Evolutionary conservation across 768 basidiomycete species (phyloP), one percentile per base, ranked within the genome.

Genomic region (Kwoniella heveanensis): DNA sequence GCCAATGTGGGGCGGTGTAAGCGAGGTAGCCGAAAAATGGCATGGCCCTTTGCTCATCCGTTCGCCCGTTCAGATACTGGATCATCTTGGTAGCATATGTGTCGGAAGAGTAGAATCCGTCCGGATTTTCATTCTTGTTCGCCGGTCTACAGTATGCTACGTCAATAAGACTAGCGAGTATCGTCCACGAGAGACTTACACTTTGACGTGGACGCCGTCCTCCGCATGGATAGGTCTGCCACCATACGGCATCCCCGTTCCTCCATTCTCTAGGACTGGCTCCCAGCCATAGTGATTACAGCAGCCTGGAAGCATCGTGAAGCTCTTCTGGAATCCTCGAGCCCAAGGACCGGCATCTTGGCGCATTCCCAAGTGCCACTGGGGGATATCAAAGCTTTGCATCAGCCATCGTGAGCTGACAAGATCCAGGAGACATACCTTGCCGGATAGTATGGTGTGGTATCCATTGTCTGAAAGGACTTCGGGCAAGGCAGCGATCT

Each of bases 21-120:
- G 73, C 61, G 27, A 73, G 53, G 54, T 66, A 75, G 15, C 69
- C 69, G 24, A 75, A 71, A 57, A 75, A 75, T 15, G 73, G 72
- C 36, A 66, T 64, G 12, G 37, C 58, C 6, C 29, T 36, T 26
- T 53, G 19, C 19, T 48, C 47, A 7, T 48, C 24, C n/a, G 47
- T 6, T 22, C 60, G 21, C 8, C 47, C 44, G 12, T 54, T 2
- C 54, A 37, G 51, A 54, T 54, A 10, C 36, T 32, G 19, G 6
- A 64, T 19, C 25, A 65, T 49, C 51, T 54, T 65, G 37, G 58
- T 50, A 17, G 50, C 57, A 37, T 65, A 65, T 32, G 26, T 51
- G 26, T 58, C 56, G 50, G 63, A 32, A 2, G 54, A 57, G 55
- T 50, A 64, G 47, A 64, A 64, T 5, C 57, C 63, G 9, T 39